Evolutionary conservation across 2,329 filamentous ascomycete species (phyloP).

Genomic region (Fusarium sp.): DNA sequence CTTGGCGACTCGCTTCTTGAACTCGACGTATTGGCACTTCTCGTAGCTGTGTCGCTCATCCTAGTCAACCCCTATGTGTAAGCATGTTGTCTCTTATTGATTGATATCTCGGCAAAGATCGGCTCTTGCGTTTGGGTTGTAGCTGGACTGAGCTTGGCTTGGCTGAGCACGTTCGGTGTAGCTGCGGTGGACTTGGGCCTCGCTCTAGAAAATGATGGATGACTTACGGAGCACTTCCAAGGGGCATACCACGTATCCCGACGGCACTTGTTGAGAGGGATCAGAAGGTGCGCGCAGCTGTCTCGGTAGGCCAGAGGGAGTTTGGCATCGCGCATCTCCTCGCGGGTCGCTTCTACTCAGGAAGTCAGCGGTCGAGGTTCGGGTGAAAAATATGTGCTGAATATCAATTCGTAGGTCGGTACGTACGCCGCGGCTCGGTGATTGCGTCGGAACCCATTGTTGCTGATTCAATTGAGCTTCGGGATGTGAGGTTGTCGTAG

Average conservation of each 20-base stretch:
- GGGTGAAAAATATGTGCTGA: slow-evolving; percentile 21
- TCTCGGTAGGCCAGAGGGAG: slow-evolving; percentile 93
- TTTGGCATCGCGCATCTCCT: slow-evolving; percentile 93
- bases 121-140: slow-evolving; percentile 10
- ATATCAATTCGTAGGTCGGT: neutral
- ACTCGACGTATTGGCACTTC: slow-evolving; percentile 99
- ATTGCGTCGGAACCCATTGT: slow-evolving; percentile 53
- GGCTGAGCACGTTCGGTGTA: slow-evolving; percentile 15
- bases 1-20: slow-evolving; percentile 98
- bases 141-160: slow-evolving; percentile 7
- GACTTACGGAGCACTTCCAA: slow-evolving; percentile 94
- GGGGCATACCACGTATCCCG: slow-evolving; percentile 91
- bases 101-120: slow-evolving; percentile 24
- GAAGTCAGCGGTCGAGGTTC: slow-evolving; percentile 38
- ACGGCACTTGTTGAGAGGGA: slow-evolving; percentile 95
- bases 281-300: slow-evolving; percentile 92
- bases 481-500: slow-evolving; percentile 44
- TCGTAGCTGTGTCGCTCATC: slow-evolving; percentile 98
- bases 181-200: neutral
- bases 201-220: slow-evolving; percentile 9
- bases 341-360: slow-evolving; percentile 76
- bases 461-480: slow-evolving; percentile 51
- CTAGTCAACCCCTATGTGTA: slow-evolving; percentile 59
- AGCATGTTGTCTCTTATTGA: slow-evolving; percentile 30
- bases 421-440: slow-evolving; percentile 55